phyloP scores from a whole-genome alignment of 1,284 basidiomycete genomes.

The Malassezia japonica region DNA sequence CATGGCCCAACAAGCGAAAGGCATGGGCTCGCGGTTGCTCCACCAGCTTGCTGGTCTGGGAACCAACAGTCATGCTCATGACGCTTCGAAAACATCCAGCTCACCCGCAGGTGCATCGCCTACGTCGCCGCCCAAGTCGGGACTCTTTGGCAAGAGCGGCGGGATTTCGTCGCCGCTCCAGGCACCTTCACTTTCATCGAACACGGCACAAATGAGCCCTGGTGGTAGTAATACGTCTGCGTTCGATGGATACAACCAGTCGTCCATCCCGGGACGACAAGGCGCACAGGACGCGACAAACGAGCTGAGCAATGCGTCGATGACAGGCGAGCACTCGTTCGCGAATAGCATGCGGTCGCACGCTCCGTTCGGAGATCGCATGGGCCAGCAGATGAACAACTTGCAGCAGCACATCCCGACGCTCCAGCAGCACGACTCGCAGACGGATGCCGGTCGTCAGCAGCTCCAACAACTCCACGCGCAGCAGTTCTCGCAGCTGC shows the following conservation, averaged over 20 bases:
- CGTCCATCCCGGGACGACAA: too few species aligned
- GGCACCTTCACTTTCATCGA: neutral
- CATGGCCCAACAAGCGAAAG: slow-evolving; percentile 15
- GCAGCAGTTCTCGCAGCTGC: neutral
- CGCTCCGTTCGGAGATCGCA: neutral
- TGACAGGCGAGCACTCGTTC: neutral
- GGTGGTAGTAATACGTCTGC: neutral
- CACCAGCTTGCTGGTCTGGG: slow-evolving; percentile 11
- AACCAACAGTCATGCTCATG: neutral
- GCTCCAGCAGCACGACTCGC: neutral
- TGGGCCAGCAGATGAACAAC: neutral
- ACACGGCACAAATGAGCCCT: neutral
- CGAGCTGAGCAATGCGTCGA: neutral
- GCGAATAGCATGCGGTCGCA: neutral
- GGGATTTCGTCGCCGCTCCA: neutral
- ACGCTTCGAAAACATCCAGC: neutral
- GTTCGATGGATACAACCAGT: neutral
- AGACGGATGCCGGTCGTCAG: neutral
- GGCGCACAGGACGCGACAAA: neutral
- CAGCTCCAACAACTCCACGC: neutral
- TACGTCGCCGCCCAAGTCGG: neutral
- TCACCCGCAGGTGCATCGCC: neutral
- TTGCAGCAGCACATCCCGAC: neutral
- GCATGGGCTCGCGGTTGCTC: slow-evolving; percentile 15
- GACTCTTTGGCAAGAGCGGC: neutral